Percentiles rank a stretch among this genome's conserved stretches.
phyloP scores from a whole-genome alignment of 176 grass and related monocot species.

The Musa acuminata region DNA sequence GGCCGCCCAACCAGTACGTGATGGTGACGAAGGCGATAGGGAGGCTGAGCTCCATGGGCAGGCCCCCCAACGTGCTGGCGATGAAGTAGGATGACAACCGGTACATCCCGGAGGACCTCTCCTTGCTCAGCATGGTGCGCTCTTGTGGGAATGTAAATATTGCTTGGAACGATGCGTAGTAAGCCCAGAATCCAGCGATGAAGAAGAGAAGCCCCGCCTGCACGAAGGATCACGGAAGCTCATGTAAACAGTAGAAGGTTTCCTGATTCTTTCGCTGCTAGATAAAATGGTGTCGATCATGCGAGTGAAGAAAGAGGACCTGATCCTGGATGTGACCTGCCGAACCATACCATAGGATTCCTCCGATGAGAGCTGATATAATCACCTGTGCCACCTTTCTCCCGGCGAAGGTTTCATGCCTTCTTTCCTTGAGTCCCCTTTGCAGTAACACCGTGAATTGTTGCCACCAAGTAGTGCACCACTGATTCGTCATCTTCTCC shows the following conservation, averaged over 20 bases:
- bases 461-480: slow-evolving; percentile 38
- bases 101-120: slow-evolving; percentile 33
- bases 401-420: slow-evolving; percentile 20
- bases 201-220: slow-evolving; percentile 39
- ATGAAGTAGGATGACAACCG: slow-evolving; percentile 32
- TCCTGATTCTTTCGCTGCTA: too few relatives aligned
- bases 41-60: slow-evolving; percentile 39
- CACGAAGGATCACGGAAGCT: too few relatives aligned
- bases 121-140: slow-evolving; percentile 29
- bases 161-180: slow-evolving; percentile 22
- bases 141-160: slow-evolving; percentile 38
- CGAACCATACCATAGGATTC: slow-evolving; percentile 28
- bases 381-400: slow-evolving; percentile 23
- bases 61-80: slow-evolving; percentile 20
- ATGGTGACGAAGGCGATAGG: slow-evolving; percentile 24
- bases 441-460: slow-evolving; percentile 30
- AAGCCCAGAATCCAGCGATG: slow-evolving; percentile 27
- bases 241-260: too few relatives aligned
- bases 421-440: slow-evolving; percentile 35
- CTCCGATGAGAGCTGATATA: slow-evolving; percentile 9
- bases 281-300: too few relatives aligned
- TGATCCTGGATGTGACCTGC: slow-evolving; percentile 25
- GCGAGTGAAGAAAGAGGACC: background rate
- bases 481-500: slow-evolving; percentile 9
- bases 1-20: slow-evolving; percentile 35